Evolutionary conservation across 352 stramenopile genomes (phyloP), one percentile per base, ranked within the genome.

Genomic region (Globisporangium uncinulatum): DNA sequence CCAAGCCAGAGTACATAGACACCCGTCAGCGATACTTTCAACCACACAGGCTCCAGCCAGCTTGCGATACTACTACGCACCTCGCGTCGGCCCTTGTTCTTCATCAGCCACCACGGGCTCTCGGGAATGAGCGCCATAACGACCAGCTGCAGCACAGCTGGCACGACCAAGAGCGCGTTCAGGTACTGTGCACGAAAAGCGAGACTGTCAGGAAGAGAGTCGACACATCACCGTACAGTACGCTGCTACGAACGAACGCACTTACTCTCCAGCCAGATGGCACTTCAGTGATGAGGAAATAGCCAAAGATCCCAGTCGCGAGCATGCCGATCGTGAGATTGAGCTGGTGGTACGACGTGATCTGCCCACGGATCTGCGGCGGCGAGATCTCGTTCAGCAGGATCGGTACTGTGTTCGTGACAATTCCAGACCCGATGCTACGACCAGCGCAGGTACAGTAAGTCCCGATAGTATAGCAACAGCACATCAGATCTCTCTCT

Each of bases 51-150:
- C 32, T 31, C 9, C n/a, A 9, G 29, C 6, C 10, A 49, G 19
- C 19, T 37, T 34, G 7, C n/a, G 10, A 7, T 14, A 11, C 15
- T 47, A n/a, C 2, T 15, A 17, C 43, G 3, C 13, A 73, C 67
- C 46, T 76, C 70, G 36, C 72, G 61, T 65, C 72, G 62, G 43
- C 83, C 73, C 17, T 75, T 73, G 44, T 82, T 74, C 59, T 86
- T 90, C 69, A 96, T 86, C 8, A 96, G 69, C 89, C 89, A 97
- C 68, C 81, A 92, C 24, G 87, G 87, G 70, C 85, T 96, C 65
- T 97, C 87, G 0, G 89, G 85, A 37, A 97, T 74, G 29, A 82
- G 76, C 17, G 62, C 62, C 43, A 77, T 66, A 24, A 79, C 63
- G 32, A 84, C 19, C 37, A 86, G 74, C 61, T 92, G 83, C 31